phyloP scores from a whole-genome alignment of 2,329 filamentous ascomycete genomes.

The Xylariaceae sp. region DNA sequence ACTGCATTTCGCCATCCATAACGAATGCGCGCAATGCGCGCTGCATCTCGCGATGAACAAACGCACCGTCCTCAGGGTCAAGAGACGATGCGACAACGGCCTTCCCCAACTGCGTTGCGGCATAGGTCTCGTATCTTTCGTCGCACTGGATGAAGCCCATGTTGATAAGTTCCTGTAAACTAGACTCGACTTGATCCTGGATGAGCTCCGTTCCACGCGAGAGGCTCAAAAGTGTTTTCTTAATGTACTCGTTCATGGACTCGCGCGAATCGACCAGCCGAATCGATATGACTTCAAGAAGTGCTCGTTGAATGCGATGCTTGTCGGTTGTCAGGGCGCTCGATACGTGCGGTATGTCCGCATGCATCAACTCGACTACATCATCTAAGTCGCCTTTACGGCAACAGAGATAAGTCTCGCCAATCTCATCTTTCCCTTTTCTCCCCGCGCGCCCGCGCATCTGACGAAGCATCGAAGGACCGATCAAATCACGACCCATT shows the following conservation, averaged over 20 bases:
- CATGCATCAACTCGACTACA: slow-evolving; percentile 65
- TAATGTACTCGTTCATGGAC: slow-evolving; percentile 62
- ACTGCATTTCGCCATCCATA: slow-evolving; percentile 74
- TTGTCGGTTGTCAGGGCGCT: slow-evolving; percentile 66
- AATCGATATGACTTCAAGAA: slow-evolving; percentile 66
- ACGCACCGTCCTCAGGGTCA: slow-evolving; percentile 68
- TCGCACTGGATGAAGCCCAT: slow-evolving; percentile 52
- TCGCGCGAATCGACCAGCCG: slow-evolving; percentile 60
- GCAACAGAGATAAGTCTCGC: slow-evolving; percentile 74
- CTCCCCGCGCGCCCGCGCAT: slow-evolving; percentile 75
- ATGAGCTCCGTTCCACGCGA: slow-evolving; percentile 48
- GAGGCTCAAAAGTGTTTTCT: slow-evolving; percentile 60
- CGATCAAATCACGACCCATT: slow-evolving; percentile 73
- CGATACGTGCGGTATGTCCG: slow-evolving; percentile 63
- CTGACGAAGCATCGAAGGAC: slow-evolving; percentile 72
- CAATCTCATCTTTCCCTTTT: slow-evolving; percentile 72
- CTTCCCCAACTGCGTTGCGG: slow-evolving; percentile 60
- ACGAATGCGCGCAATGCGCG: slow-evolving; percentile 67
- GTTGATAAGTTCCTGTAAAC: slow-evolving; percentile 52
- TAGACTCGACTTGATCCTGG: slow-evolving; percentile 49
- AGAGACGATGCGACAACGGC: slow-evolving; percentile 69
- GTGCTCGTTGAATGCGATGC: slow-evolving; percentile 63
- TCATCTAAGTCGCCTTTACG: slow-evolving; percentile 62
- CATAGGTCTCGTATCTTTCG: slow-evolving; percentile 44
- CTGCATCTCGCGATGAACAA: slow-evolving; percentile 63